Base-by-base conservation (phyloP, 257 asterid genomes). In the Jasminum sambac region DNA sequence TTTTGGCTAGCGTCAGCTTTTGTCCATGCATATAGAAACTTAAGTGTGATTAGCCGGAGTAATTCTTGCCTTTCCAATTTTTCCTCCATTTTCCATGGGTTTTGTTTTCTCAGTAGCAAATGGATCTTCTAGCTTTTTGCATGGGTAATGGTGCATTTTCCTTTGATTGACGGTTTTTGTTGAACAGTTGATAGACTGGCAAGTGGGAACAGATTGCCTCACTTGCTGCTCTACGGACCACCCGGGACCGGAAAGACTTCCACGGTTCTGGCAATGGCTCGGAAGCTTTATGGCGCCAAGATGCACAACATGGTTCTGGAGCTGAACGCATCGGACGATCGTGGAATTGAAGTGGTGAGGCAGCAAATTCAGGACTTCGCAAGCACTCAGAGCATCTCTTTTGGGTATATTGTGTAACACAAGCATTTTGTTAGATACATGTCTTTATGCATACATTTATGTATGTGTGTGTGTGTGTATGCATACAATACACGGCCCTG, bases 221-320 rank as follows among this genome's bases (percentile, higher is more conserved):
- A 95, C 84, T 82, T 95, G 90, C 87, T 95, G 61, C 89, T 95
- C 46, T 95, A 95, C 67, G 98, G 99, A 52, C 99, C 99, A 11
- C 99, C 99, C 2, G 99, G 98, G 62, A 95, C 99, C 0, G 99
- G 99, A 80, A 95, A 95, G 84, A 95, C 99, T 23, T 91, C 99
- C 30, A 95, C 98, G 0, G 79, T 95, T 76, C 79, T 95, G 76
- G 99, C 99, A 16, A 64, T 95, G 84, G 97, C 98, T 8, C 82
- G 98, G 73, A 91, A 95, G 81, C 86, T 95, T 46, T 95, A 89
- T 52, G 97, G 97, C 8, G 75, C 84, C 14, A 86, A 95, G 88
- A 36, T 89, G 94, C 88, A 84, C 36, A 91, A 88, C 75, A 95
- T 91, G 99, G 96, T 91, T 67, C 78, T 95, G 78, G 99, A 95